Evolutionary conservation across 2,329 filamentous ascomycete genomes (phyloP).

Genomic region (Dactylella cylindrospora): DNA sequence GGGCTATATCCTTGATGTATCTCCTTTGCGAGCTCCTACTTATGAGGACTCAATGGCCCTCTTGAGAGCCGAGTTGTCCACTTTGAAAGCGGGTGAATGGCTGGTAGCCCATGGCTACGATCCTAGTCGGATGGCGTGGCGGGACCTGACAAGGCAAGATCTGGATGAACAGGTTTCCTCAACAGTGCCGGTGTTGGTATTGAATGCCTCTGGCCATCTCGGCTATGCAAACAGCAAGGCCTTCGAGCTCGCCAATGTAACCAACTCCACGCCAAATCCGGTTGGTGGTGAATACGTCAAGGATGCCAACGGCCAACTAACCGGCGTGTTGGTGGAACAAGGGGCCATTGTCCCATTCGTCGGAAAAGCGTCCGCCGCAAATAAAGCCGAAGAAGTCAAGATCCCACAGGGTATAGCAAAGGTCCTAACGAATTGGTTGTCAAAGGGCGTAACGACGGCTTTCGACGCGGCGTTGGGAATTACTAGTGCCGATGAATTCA

Average conservation of each 20-base stretch:
- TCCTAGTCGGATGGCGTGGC: conserved; percentile 28
- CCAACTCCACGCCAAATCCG: conserved; percentile 15
- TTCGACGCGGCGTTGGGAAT: conserved; percentile 32
- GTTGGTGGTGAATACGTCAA: conserved; percentile 25
- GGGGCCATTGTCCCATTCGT: conserved; percentile 20
- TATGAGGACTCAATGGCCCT: conserved; percentile 9
- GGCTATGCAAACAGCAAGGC: conserved; percentile 34
- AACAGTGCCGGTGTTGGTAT: conserved; percentile 14
- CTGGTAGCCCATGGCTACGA: conserved; percentile 30
- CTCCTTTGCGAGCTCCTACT: conserved; percentile 20
- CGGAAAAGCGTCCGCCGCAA: not conserved
- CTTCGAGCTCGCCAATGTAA: conserved; percentile 13
- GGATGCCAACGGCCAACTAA: conserved; percentile 19
- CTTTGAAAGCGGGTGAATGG: conserved; percentile 23
- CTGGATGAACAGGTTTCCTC: conserved; percentile 26
- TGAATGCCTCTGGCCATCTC: conserved; percentile 35
- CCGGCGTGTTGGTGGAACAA: conserved; percentile 28
- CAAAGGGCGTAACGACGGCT: conserved; percentile 27
- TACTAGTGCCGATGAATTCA: not conserved
- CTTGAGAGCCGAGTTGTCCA: conserved; percentile 9
- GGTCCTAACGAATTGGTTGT: conserved; percentile 15
- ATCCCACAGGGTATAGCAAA: conserved; percentile 7
- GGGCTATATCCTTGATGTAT: conserved; percentile 29
- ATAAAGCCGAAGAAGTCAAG: not conserved
- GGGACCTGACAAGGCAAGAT: conserved; percentile 14